phyloP scores from a whole-genome alignment of 257 asterid species.

The Lithospermum erythrorhizon region DNA sequence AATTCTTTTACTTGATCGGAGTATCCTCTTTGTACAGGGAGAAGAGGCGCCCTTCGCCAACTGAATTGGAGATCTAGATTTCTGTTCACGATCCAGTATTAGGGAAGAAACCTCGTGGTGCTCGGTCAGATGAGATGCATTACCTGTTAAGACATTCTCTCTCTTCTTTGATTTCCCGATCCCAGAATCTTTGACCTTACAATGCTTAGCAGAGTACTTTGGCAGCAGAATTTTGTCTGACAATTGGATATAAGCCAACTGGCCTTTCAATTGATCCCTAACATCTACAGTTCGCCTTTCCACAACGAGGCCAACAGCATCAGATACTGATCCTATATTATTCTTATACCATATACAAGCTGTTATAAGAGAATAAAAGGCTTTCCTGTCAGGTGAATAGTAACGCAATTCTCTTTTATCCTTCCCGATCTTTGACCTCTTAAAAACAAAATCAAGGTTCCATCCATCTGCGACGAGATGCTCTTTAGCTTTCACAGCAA shows the following conservation, averaged over 20 bases:
- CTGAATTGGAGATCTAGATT: constrained; percentile 14
- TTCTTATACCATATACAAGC: constrained; percentile 39
- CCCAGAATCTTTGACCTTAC: constrained; percentile 16
- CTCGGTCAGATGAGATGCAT: constrained; percentile 1
- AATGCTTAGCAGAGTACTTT: constrained; percentile 18
- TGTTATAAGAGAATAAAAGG: constrained; percentile 36
- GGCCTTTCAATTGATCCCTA: constrained; percentile 11
- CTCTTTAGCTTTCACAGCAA: constrained; percentile 34
- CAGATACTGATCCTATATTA: constrained; percentile 7
- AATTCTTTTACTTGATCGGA: constrained; percentile 43
- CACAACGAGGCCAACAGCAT: constrained; percentile 5
- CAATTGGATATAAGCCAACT: constrained; percentile 14
- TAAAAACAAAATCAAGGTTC: constrained; percentile 19
- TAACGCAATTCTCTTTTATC: constrained; percentile 28
- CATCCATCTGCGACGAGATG: constrained; percentile 67
- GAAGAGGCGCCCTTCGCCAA: constrained; percentile 16
- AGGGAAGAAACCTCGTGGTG: constrained; percentile 11
- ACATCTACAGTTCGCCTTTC: constrained; percentile 2
- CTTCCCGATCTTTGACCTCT: constrained; percentile 3
- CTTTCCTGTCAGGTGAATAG: constrained; percentile 35
- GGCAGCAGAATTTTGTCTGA: constrained; percentile 14
- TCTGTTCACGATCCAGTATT: constrained; percentile 24
- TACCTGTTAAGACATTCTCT: constrained; percentile 12
- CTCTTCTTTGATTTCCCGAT: constrained; percentile 23
- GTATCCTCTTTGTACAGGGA: constrained; percentile 18